Base-by-base conservation (phyloP, 257 asterid species). In the Solanum tarapatanum region DNA sequence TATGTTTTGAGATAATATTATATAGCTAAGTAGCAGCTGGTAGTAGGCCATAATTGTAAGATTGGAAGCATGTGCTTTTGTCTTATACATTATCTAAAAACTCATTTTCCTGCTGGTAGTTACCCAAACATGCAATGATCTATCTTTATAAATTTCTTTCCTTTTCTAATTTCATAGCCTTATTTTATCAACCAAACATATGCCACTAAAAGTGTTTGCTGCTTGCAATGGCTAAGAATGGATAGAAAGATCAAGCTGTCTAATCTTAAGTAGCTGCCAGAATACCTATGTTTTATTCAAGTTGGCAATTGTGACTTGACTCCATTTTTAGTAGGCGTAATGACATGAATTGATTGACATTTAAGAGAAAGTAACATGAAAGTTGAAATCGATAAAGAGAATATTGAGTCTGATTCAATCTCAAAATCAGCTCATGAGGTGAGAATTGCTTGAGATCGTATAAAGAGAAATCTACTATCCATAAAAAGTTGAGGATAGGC, bases 31-130 rank as follows among this genome's bases (percentile, higher is more conserved):
- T 12, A 28, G 82, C 48, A 80, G 64, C 64, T 79, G 86, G 86
- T 85, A 48, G 88, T 64, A 85, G 37, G 73, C 82, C 82, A 80
- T 80, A 26, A 28, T 80, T 26, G 17, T 13, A 43, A 80, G 66
- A 45, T 30, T 80, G 8, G 84, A 26, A 48, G 82, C 91, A 87
- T 87, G 90, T 89, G 91, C 88, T 14, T 76, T 58, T 76, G 90
- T 45, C 84, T 9, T 80, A 16, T 45, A 17, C 24, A 79, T 43
- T 79, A 80, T 26, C 72, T 64, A 73, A 69, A 58, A 75, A 84
- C 32, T 26, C 17, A 84, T 8, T 84, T 48, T 85, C 80, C 45
- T 86, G 86, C 64, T 75, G 83, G 75, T 79, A 77, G 88, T 86
- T 86, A 58, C 84, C 76, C 72, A 51, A 86, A 45, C 88, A 88